Percentiles rank a stretch among this genome's conserved stretches.
These are phyloP conservation scores for Chlorencoelia australis DNA, from an alignment of 2,329 filamentous ascomycete genomes.

Conservation along the genomic window DNA sequence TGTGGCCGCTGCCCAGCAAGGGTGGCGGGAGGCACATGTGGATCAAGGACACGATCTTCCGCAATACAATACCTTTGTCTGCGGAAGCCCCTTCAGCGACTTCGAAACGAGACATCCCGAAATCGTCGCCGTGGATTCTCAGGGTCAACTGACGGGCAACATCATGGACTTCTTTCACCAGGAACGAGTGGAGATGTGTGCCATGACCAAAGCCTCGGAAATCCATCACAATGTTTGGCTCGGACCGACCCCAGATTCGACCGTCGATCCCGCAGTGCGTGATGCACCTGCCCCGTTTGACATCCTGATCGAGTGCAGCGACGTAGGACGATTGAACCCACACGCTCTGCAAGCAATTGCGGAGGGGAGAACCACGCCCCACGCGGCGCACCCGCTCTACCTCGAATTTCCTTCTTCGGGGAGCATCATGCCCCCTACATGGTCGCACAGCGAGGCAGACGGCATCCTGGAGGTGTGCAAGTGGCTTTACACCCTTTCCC, in stretches of 20 bases:
- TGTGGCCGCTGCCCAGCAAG: conserved; percentile 66
- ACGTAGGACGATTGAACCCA: conserved; percentile 68
- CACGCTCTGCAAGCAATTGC: conserved; percentile 54
- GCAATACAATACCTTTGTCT: conserved; percentile 78
- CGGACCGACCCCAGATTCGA: conserved; percentile 68
- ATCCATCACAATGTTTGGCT: conserved; percentile 86
- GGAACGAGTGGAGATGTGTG: conserved; percentile 85
- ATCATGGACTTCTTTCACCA: conserved; percentile 84
- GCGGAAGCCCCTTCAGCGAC: conserved; percentile 50
- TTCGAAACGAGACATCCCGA: conserved; percentile 63
- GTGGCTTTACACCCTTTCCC: conserved; percentile 69
- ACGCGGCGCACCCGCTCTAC: conserved; percentile 29
- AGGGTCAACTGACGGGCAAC: conserved; percentile 61
- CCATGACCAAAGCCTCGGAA: conserved; percentile 82
- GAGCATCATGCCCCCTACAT: conserved; percentile 78
- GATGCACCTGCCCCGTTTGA: conserved; percentile 58
- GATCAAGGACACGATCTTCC: conserved; percentile 44
- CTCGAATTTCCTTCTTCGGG: conserved; percentile 89
- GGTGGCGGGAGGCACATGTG: conserved; percentile 60
- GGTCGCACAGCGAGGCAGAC: conserved; percentile 74
- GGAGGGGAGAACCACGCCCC: conserved; percentile 36
- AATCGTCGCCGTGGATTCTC: conserved; percentile 65
- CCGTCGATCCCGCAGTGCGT: conserved; percentile 30
- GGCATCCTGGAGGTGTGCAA: conserved; percentile 76
- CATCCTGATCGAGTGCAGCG: conserved; percentile 79